Base-by-base conservation (phyloP, 2,329 filamentous ascomycete genomes). In the Penicillium oxalicum region DNA sequence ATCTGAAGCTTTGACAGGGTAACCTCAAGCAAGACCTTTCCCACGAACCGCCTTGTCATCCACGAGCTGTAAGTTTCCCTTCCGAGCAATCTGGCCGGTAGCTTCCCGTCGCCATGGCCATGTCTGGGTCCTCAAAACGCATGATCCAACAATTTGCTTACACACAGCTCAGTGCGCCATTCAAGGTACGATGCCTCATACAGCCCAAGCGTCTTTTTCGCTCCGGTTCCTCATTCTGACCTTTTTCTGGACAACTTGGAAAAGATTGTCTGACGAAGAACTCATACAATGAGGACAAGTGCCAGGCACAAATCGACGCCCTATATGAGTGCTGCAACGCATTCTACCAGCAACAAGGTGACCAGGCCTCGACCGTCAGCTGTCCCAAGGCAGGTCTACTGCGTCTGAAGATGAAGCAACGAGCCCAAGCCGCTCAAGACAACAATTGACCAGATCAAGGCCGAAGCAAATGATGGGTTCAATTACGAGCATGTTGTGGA, bases 251-350 rank as follows among this genome's bases (percentile, higher is more conserved):
- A 32, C 7, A 32, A 4, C 29, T 32, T 32, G 18, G 3, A 32
- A 32, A 32, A 95, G 89, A 84, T 59, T 98, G 93, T 64, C 76
- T 98, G 53, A 82, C 81, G 40, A 91, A 84, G 70, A 91, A 91
- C 68, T 83, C 82, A 46, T 97, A 87, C 74, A 81, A 94, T 51
- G 90, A 97, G 70, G 82, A 82, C 38, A 94, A 84, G 64, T 98
- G 93, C 70, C 81, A 86, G 63, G 68, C 73, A 13, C 76, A 89
- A 62, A 80, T 98, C 48, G 84, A 91, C 66, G 88, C 89, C 2
- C 74, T 98, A 25, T 98, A 97, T 70, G 86, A 93, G 59, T 98
- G 93, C 71, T 98, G 93, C 70, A 84, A 91, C 62, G 79, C 81
- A 9, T 95, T 97, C 67, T 97, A 98, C 71, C 74, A 84, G 60